Conservation (phyloP, 441 rosid species). For the Raphanus hybrid region DNA sequence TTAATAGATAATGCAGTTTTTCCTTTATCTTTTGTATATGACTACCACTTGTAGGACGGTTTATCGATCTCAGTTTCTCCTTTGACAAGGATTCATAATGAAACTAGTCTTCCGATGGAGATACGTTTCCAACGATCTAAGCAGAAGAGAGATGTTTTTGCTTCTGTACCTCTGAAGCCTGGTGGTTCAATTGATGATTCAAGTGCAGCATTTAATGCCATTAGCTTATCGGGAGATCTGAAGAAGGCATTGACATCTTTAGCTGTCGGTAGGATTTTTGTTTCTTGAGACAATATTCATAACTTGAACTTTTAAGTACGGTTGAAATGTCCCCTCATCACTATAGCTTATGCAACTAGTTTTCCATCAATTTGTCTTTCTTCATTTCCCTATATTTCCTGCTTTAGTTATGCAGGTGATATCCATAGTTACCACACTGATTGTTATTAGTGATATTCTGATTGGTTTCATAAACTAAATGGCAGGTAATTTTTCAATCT, state of each 20-base stretch:
- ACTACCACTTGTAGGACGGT: slow-evolving; percentile 69
- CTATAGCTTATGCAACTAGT: slow-evolving; percentile 13
- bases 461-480: slow-evolving; percentile 38
- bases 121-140: slow-evolving; percentile 81
- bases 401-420: slow-evolving; percentile 12
- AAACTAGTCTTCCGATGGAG: slow-evolving; percentile 79
- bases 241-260: slow-evolving; percentile 90
- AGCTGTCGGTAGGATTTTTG: slow-evolving; percentile 66
- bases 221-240: slow-evolving; percentile 72
- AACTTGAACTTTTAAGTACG: slow-evolving; percentile 19
- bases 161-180: slow-evolving; percentile 65
- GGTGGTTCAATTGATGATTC: slow-evolving; percentile 92
- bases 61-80: slow-evolving; percentile 87
- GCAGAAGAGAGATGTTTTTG: slow-evolving; percentile 63
- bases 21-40: slow-evolving; percentile 19
- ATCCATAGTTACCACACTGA: slow-evolving; percentile 19
- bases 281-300: slow-evolving; percentile 28
- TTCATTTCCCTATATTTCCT: slow-evolving; percentile 18
- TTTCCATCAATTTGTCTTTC: slow-evolving; percentile 20
- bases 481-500: slow-evolving; percentile 93
- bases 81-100: slow-evolving; percentile 84
- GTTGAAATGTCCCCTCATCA: slow-evolving; percentile 25
- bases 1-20: slow-evolving; percentile 18
- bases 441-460: slow-evolving; percentile 12
- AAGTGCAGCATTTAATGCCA: slow-evolving; percentile 82